phyloP scores from a whole-genome alignment of 1,284 basidiomycete species.

The Moesziomyces sp. region DNA sequence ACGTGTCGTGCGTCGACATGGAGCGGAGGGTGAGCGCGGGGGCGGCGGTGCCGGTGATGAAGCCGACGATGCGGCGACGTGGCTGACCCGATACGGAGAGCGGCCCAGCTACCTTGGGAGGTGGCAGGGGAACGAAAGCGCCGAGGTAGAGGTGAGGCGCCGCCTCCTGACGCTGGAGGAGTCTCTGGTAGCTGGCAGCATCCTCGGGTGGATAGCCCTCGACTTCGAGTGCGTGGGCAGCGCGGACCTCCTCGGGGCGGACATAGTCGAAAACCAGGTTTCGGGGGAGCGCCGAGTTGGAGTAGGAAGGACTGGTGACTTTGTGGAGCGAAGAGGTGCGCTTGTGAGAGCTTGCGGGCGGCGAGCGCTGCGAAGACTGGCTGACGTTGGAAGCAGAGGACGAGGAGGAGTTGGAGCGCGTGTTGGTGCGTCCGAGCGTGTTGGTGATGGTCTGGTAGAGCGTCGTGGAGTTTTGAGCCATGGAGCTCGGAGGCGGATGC shows the following conservation, averaged over 20 bases:
- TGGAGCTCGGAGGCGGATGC: conserved; percentile 49
- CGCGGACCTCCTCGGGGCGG: conserved; percentile 52
- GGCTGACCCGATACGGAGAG: conserved; percentile 41
- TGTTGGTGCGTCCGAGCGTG: conserved; percentile 31
- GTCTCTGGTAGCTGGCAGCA: conserved; percentile 51
- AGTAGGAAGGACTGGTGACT: neutral
- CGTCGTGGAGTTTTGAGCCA: conserved; percentile 46
- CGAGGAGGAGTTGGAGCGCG: conserved; percentile 45
- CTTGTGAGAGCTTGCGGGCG: conserved; percentile 30
- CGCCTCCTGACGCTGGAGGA: conserved; percentile 51
- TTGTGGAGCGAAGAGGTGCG: conserved; percentile 28
- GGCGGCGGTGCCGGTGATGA: conserved; percentile 59
- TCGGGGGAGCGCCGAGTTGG: conserved; percentile 37
- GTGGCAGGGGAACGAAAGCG: conserved; percentile 54
- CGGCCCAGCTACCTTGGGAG: conserved; percentile 61
- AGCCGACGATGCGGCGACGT: conserved; percentile 57
- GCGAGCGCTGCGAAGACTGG: conserved; percentile 34
- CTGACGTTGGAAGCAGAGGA: conserved; percentile 41
- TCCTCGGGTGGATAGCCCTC: conserved; percentile 56
- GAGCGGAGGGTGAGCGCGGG: conserved; percentile 56
- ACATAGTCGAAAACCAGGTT: conserved; percentile 57
- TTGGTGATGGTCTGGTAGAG: conserved; percentile 51
- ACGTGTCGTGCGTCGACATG: conserved; percentile 57
- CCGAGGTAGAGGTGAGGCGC: conserved; percentile 65
- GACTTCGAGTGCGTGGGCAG: conserved; percentile 52